phyloP scores from a whole-genome alignment of 441 rosid genomes.

The Melastoma candidum region DNA sequence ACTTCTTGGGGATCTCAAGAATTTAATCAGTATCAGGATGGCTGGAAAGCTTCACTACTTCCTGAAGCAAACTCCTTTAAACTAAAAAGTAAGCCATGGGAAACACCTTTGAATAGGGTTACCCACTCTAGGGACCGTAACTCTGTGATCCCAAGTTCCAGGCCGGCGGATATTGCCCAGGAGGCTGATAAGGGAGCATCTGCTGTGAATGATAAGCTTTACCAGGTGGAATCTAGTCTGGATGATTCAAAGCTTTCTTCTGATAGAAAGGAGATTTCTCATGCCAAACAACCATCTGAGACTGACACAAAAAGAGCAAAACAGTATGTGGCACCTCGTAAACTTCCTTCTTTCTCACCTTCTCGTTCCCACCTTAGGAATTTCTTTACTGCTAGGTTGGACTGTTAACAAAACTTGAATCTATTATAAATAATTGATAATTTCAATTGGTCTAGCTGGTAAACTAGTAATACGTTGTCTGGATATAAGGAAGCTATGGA shows the following conservation, averaged over 20 bases:
- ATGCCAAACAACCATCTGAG: constrained; percentile 53
- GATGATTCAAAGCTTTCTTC: constrained; percentile 44
- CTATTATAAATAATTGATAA: no score
- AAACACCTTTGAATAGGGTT: constrained; percentile 33
- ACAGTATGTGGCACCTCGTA: constrained; percentile 50
- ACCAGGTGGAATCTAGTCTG: constrained; percentile 36
- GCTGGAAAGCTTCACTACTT: constrained; percentile 36
- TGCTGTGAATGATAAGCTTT: constrained; percentile 43
- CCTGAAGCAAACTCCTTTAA: constrained; percentile 39
- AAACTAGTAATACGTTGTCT: no score
- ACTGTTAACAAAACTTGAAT: no score
- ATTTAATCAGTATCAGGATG: constrained; percentile 47
- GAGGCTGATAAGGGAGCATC: constrained; percentile 42
- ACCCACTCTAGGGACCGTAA: constrained; percentile 42
- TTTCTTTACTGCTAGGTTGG: neutral
- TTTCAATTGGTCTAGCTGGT: no score
- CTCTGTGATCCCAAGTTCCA: constrained; percentile 37
- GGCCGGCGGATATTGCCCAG: constrained; percentile 37
- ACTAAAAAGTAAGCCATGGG: constrained; percentile 55
- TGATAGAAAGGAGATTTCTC: constrained; percentile 51
- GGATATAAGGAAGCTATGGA: no score
- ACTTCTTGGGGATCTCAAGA: constrained; percentile 67
- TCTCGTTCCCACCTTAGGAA: neutral
- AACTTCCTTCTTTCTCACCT: constrained; percentile 9
- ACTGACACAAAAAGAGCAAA: constrained; percentile 94